These are phyloP conservation scores for Pseudopithomyces chartarum DNA, from an alignment of 2,329 filamentous ascomycete genomes.

Conservation along the genomic window DNA sequence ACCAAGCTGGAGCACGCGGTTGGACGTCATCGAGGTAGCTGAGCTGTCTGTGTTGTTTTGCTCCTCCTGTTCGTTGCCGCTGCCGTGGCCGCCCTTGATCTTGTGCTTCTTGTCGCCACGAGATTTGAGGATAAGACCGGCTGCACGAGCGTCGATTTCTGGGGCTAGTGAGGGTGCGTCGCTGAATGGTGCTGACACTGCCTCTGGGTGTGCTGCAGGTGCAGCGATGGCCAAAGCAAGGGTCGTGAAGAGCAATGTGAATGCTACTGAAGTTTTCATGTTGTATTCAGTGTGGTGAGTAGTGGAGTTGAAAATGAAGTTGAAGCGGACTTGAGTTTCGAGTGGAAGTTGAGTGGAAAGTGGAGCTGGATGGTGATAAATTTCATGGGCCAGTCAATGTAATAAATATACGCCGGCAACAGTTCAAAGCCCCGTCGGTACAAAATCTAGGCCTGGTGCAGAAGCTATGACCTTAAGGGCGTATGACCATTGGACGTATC, in stretches of 20 bases:
- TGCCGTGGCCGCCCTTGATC: constrained; percentile 5
- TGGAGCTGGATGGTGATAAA: too few species aligned
- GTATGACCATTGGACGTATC: too few species aligned
- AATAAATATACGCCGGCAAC: too few species aligned
- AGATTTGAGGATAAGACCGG: constrained; percentile 23
- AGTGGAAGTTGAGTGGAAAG: neutral
- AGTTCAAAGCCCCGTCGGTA: too few species aligned
- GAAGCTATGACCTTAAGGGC: too few species aligned
- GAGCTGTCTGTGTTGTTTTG: constrained; percentile 16
- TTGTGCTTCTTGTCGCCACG: constrained; percentile 23
- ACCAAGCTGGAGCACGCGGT: constrained; percentile 27
- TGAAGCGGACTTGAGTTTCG: neutral
- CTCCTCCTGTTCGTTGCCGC: constrained; percentile 5
- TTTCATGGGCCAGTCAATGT: too few species aligned
- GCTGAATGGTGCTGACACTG: constrained; percentile 2
- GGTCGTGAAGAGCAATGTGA: constrained; percentile 29
- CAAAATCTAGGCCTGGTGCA: too few species aligned
- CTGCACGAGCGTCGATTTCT: constrained; percentile 17
- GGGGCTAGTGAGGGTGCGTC: constrained; percentile 10
- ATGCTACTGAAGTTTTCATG: constrained; percentile 33
- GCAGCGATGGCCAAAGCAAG: constrained; percentile 35
- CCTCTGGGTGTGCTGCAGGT: constrained; percentile 22
- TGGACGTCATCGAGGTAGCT: constrained; percentile 25
- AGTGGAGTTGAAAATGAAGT: neutral
- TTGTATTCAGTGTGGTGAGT: neutral